Conservation (phyloP, 2,329 filamentous ascomycete species). For the Alternaria arborescens region DNA sequence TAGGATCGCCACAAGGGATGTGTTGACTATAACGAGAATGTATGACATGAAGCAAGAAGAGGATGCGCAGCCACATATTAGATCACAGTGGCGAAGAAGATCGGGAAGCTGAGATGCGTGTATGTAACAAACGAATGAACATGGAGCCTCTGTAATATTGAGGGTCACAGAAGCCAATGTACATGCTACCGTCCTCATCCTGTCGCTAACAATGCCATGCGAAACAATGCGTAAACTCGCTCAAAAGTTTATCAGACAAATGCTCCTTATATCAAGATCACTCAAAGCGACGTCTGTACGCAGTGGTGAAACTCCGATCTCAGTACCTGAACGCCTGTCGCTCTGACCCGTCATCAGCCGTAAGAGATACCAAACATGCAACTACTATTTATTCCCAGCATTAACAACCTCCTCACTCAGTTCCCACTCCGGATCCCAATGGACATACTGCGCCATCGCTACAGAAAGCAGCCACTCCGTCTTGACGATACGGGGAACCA, state of each 20-base stretch:
- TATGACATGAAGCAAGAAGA: not conserved
- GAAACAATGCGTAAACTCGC: not conserved
- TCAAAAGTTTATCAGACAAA: not conserved
- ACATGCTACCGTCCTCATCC: not conserved
- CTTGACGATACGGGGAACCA: slow-evolving; percentile 80
- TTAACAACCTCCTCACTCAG: slow-evolving; percentile 44
- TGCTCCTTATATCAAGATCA: not conserved
- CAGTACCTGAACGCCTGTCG: slow-evolving; percentile 28
- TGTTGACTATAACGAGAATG: not conserved
- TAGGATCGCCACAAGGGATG: not conserved
- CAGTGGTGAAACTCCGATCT: slow-evolving; percentile 19
- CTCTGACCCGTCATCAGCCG: slow-evolving; percentile 20
- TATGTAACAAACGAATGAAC: not conserved
- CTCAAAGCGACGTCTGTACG: slow-evolving; percentile 10
- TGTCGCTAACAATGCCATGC: not conserved
- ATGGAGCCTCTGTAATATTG: not conserved
- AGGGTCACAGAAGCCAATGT: not conserved
- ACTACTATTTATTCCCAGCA: slow-evolving; percentile 24
- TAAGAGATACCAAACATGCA: not conserved
- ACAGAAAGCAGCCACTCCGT: slow-evolving; percentile 91
- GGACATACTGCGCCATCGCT: slow-evolving; percentile 84
- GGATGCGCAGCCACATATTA: not conserved
- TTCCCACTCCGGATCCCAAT: slow-evolving; percentile 48
- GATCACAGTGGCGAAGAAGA: not conserved
- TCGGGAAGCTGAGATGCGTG: not conserved